Evolutionary conservation across 331 rosid genomes (phyloP), one percentile per base, ranked within the genome.

Genomic region (Pyrus hybrid): DNA sequence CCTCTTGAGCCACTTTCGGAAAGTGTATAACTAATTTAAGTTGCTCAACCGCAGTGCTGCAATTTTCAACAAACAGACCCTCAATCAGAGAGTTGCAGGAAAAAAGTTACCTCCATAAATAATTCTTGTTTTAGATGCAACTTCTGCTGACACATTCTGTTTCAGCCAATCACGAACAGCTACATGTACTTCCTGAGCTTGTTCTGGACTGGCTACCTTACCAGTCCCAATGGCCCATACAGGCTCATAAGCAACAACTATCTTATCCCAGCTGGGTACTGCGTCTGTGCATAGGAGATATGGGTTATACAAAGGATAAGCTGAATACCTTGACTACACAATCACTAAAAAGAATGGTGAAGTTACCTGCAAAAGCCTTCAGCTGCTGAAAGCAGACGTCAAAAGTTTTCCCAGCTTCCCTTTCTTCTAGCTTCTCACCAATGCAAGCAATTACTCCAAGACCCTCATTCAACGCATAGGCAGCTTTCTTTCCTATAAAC

Each of bases 221-320:
- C 99, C 99, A 8, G 99, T 95, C 76, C 99, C 99, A 83, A 95
- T 95, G 77, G 99, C 99, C 99, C 99, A 95, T 28, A 95, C 97
- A 51, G 99, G 99, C 87, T 95, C 99, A 80, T 95, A 95, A 11
- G 99, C 99, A 76, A 95, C 86, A 66, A 95, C 99, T 54, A 92
- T 75, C 76, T 87, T 84, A 66, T 92, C 99, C 99, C 99, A 95
- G 83, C 96, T 86, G 64, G 96, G 93, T 75, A 95, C 93, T 5
- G 92, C 88, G 82, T 95, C 99, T 95, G 93, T 76, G 78, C 32
- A 82, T 43, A 71, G 79, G 33, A 57, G 60, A 29, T 45, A 5
- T 35, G 62, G 53, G 56, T 85, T 61, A 78, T 2, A 67, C 68
- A 75, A 71, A 47, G 30, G n/a, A 77, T 16, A 65, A 23, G 20